Evolutionary conservation across 108 stramenopile species (phyloP).

Genomic region (Discostella pseudostelligera): DNA sequence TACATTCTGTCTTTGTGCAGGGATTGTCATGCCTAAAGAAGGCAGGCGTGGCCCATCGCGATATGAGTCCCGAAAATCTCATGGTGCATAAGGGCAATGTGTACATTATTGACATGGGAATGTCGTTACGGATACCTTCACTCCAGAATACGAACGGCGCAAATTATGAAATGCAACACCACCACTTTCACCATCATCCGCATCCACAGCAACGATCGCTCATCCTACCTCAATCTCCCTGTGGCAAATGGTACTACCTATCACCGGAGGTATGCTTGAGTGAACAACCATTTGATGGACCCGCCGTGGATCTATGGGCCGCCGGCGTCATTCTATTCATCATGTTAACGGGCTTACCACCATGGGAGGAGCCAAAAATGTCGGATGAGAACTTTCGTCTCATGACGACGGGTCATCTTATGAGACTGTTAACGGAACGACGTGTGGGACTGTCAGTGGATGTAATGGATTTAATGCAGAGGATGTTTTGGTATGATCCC

Average conservation of each 20-base stretch:
- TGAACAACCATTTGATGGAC: conserved; percentile 80
- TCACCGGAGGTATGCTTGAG: conserved; percentile 86
- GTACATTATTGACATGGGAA: conserved; percentile 93
- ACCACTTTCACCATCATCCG: neutral
- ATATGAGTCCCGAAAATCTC: conserved; percentile 90
- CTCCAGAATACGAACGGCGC: neutral
- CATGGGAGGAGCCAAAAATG: conserved; percentile 74
- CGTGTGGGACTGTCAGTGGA: conserved; percentile 63
- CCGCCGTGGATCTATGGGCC: conserved; percentile 93
- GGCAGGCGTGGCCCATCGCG: conserved; percentile 85
- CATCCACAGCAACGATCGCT: conserved; percentile 39
- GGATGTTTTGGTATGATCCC: conserved; percentile 83
- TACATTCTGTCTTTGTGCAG: conserved; percentile 9
- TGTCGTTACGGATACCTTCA: conserved; percentile 83
- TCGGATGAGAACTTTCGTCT: conserved; percentile 78
- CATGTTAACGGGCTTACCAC: conserved; percentile 88
- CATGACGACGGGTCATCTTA: conserved; percentile 82
- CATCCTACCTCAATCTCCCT: conserved; percentile 74
- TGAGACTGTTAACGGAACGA: conserved; percentile 83
- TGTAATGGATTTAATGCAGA: conserved; percentile 82
- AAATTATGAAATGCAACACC: neutral
- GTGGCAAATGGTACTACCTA: conserved; percentile 94
- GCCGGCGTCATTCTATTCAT: conserved; percentile 91
- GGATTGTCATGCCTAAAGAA: conserved; percentile 82
- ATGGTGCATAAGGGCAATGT: conserved; percentile 63